Conservation (phyloP, 257 asterid genomes). For the Cynanchum wilfordii region DNA sequence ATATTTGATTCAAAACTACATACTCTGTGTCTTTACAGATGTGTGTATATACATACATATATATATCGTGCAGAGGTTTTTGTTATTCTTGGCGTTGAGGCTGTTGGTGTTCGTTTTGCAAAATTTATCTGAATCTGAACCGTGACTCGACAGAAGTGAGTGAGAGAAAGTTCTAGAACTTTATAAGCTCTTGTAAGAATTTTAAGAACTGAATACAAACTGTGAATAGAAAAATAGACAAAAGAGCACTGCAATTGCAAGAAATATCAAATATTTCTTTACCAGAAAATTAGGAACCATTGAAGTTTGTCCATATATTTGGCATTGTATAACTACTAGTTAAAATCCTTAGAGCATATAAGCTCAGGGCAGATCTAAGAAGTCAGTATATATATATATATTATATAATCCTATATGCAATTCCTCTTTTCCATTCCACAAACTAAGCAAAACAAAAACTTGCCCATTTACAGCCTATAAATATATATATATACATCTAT, state of each 20-base stretch:
- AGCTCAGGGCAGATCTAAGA: neutral
- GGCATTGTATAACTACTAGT: neutral
- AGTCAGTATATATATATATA: neutral
- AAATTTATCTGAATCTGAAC: no score
- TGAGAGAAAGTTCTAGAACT: no score
- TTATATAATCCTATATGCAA: neutral
- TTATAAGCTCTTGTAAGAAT: neutral
- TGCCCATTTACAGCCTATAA: constrained; percentile 27
- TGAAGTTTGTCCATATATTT: neutral
- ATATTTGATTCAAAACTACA: no score
- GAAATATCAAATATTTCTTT: neutral
- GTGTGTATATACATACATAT: no score
- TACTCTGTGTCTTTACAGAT: no score
- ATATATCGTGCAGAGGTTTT: no score
- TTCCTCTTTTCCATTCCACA: constrained; percentile 8
- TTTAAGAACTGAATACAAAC: neutral
- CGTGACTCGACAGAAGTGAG: no score
- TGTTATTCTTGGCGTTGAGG: no score
- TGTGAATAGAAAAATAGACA: neutral
- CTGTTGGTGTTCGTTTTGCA: no score
- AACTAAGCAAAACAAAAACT: constrained; percentile 17
- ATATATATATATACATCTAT: constrained; percentile 8
- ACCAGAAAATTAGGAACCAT: neutral
- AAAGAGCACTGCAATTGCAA: neutral
- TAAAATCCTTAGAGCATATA: neutral